Evolutionary conservation across 257 asterid species (phyloP), one percentile per base, ranked within the genome.

Genomic region (Fraxinus anomala): DNA sequence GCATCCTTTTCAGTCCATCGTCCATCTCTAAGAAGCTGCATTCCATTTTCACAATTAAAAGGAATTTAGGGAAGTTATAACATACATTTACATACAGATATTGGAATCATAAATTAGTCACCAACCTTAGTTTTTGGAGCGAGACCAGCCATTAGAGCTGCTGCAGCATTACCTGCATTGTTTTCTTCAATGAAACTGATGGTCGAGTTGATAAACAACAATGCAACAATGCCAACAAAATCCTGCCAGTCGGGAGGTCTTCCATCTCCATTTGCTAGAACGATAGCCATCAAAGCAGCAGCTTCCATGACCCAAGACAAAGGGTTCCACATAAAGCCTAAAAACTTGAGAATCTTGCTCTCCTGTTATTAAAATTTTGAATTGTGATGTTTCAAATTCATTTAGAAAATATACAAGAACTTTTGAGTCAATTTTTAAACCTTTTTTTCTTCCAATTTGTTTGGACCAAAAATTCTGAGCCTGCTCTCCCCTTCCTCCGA

Each of bases 311-410:
- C 97, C 98, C 98, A 94, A 17, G 98, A 94, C 33, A 94, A 87
- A 19, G 97, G 98, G 85, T 94, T 94, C 97, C 98, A 94, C 98
- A 94, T 94, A 73, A 93, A 93, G 76, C 98, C 97, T 21, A 93
- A 87, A 68, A 93, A 93, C 87, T 93, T 91, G 74, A 94, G 96
- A 10, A 94, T 0, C 81, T 92, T 94, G 92, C 97, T 94, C 79
- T 94, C 97, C 97, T 92, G 86, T 26, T 76, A 39, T 56, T 34
- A 66, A 36, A 34, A 56, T 16, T 13, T 31, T 51, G 5, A 77
- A 13, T 34, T 68, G 42, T 73, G 17, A 80, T 4, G 9, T 36
- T 19, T 31, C 19, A 17, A 72, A 36, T 3, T 54, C 42, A 37
- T 37, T 12, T 37, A 37, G 1, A 28, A 63, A 67, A 24, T 36